Conservation (phyloP, 1,284 basidiomycete species). For the Thelephora terrestris region DNA sequence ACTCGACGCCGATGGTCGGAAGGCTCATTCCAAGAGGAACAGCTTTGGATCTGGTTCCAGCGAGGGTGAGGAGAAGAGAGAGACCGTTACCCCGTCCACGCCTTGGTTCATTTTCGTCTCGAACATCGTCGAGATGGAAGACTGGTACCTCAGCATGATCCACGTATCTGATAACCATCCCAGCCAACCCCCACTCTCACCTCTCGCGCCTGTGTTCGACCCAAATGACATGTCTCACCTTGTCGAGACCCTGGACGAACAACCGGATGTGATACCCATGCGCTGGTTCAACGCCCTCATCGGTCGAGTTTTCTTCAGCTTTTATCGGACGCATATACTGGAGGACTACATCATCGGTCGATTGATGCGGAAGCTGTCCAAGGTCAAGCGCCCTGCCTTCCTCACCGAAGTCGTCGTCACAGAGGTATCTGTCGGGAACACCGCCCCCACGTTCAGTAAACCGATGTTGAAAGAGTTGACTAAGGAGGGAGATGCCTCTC, state of each 20-base stretch:
- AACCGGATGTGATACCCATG: constrained; percentile 92
- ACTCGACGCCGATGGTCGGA: constrained; percentile 19
- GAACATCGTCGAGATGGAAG: constrained; percentile 82
- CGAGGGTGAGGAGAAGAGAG: constrained; percentile 32
- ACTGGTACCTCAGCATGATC: constrained; percentile 91
- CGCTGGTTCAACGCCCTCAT: constrained; percentile 94
- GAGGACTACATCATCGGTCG: constrained; percentile 81
- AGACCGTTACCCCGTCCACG: constrained; percentile 38
- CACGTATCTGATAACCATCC: constrained; percentile 57
- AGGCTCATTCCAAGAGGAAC: constrained; percentile 40
- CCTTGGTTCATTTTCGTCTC: constrained; percentile 90
- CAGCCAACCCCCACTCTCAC: constrained; percentile 43
- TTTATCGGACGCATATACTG: constrained; percentile 75
- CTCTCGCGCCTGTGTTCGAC: constrained; percentile 59
- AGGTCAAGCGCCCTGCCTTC: constrained; percentile 82
- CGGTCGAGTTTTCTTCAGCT: constrained; percentile 87
- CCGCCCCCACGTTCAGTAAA: constrained; percentile 77
- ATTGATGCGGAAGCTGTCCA: constrained; percentile 89
- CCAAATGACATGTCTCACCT: constrained; percentile 77
- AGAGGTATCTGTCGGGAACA: constrained; percentile 84
- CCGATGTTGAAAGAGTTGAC: constrained; percentile 97
- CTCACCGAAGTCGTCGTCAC: constrained; percentile 80
- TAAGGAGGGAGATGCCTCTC: constrained; percentile 81
- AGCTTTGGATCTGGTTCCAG: constrained; percentile 31
- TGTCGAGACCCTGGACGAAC: constrained; percentile 78